Evolutionary conservation across 2,329 filamentous ascomycete species (phyloP).

Genomic region (Penicillium sp.): DNA sequence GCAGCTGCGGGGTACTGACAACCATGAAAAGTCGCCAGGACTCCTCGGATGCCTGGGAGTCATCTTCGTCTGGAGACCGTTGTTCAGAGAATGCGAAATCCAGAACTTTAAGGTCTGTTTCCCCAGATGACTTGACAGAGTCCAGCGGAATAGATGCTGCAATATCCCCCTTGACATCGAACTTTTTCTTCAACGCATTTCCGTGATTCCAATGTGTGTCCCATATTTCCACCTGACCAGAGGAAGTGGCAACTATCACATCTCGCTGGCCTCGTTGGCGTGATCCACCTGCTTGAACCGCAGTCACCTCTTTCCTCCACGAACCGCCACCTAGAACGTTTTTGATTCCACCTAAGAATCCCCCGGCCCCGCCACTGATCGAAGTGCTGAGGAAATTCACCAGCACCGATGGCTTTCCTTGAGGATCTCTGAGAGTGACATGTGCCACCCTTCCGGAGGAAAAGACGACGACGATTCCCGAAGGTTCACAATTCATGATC

Average conservation of each 20-base stretch:
- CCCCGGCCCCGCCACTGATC: slow-evolving; percentile 61
- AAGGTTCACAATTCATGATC: slow-evolving; percentile 81
- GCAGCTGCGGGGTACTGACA: slow-evolving; percentile 61
- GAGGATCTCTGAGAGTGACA: slow-evolving; percentile 81
- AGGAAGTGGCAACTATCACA: slow-evolving; percentile 77
- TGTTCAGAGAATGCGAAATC: slow-evolving; percentile 72
- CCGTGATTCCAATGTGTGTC: slow-evolving; percentile 87
- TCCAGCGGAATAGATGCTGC: slow-evolving; percentile 65
- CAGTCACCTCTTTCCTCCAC: slow-evolving; percentile 77
- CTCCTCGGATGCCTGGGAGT: slow-evolving; percentile 55
- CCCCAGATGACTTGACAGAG: slow-evolving; percentile 58
- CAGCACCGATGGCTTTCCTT: slow-evolving; percentile 81
- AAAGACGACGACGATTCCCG: slow-evolving; percentile 83
- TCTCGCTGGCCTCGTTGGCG: slow-evolving; percentile 81
- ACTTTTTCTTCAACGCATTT: slow-evolving; percentile 73
- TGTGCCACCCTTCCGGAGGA: slow-evolving; percentile 88
- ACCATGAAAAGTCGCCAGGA: slow-evolving; percentile 65
- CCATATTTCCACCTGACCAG: slow-evolving; percentile 83
- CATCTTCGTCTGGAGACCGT: slow-evolving; percentile 45
- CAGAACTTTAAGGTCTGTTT: slow-evolving; percentile 72
- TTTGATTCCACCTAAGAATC: slow-evolving; percentile 81
- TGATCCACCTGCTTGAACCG: slow-evolving; percentile 75
- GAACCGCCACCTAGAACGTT: slow-evolving; percentile 73
- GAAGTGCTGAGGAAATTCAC: slow-evolving; percentile 75
- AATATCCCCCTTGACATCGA: slow-evolving; percentile 72